Evolutionary conservation across 306 rosid species (phyloP).

Genomic region (Vicia faba): DNA sequence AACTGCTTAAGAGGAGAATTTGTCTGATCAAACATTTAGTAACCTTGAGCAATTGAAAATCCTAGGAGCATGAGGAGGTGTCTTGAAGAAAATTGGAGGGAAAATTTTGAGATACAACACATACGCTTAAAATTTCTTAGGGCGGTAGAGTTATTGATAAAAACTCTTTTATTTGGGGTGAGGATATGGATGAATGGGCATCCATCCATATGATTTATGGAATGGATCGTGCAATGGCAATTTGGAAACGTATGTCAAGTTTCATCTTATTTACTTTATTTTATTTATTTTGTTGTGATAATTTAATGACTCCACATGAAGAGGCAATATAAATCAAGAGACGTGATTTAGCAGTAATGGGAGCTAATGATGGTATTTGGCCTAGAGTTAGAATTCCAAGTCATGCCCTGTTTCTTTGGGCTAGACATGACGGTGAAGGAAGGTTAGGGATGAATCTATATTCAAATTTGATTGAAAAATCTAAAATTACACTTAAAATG

Average conservation of each 20-base stretch:
- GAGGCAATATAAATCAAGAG: conserved; percentile 92
- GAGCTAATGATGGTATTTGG: conserved; percentile 91
- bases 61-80: no score
- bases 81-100: no score
- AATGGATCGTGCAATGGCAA: conserved; percentile 89
- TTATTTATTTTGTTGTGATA: conserved; percentile 7
- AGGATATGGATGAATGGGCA: conserved; percentile 97
- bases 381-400: conserved; percentile 95
- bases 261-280: background rate
- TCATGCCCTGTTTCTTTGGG: conserved; percentile 94
- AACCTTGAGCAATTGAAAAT: no score
- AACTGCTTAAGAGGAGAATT: no score
- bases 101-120: no score
- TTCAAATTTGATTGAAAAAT: no score
- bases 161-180: conserved; percentile 96
- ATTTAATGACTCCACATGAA: conserved; percentile 27
- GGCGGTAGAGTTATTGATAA: conserved; percentile 90
- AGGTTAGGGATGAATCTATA: no score
- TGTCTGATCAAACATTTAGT: no score
- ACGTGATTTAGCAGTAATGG: conserved; percentile 85
- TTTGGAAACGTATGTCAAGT: conserved; percentile 84
- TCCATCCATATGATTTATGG: conserved; percentile 97
- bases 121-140: conserved; percentile 85
- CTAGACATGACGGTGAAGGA: no score
- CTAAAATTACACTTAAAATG: no score